Base-by-base conservation (phyloP, 345 rosid species). In the Moricandia arvensis region DNA sequence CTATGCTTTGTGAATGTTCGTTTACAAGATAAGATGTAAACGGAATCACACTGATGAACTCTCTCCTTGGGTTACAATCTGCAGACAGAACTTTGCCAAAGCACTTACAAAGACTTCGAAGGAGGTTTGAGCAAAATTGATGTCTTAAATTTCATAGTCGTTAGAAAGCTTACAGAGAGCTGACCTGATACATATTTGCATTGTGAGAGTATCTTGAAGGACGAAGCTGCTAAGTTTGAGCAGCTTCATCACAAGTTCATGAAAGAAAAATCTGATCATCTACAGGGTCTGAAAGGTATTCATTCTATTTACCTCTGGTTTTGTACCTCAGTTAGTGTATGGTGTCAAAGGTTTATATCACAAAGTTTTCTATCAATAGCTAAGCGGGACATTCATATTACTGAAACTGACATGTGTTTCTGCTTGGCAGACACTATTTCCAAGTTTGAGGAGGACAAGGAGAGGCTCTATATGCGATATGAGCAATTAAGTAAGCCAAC, bases 391-490 rank as follows among this genome's bases (percentile, higher is more conserved):
- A 34, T 34, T 61, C 45, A 31, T 71, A 5, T 5, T 27, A 35
- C 12, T 18, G 15, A 62, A 34, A 41, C 24, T 58, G 33, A 58
- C 5, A 31, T 18, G 41, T 63, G 38, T 34, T 71, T 63, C 68
- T 68, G 37, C 34, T 78, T 66, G 71, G 51, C 89, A 89, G 98
- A 84, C 76, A 83, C 86, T 24, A 29, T 90, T 71, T 83, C 91
- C 55, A 93, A 83, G 83, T 87, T 89, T 51, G 95, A 89, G 73
- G 94, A 89, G 63, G 93, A 89, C 75, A 90, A 89, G 82, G 95
- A 87, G 77, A 89, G 75, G 83, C 88, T 93, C 61, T 85, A 85
- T 62, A 70, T 77, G 79, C 83, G 86, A 82, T 90, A 89, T 73
- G 90, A 93, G 79, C 98, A 90, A 84, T 34, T 86, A 66, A 84